Conservation (phyloP, 495 filamentous ascomycete species). For the Pseudomonodictys pantanalensis region DNA sequence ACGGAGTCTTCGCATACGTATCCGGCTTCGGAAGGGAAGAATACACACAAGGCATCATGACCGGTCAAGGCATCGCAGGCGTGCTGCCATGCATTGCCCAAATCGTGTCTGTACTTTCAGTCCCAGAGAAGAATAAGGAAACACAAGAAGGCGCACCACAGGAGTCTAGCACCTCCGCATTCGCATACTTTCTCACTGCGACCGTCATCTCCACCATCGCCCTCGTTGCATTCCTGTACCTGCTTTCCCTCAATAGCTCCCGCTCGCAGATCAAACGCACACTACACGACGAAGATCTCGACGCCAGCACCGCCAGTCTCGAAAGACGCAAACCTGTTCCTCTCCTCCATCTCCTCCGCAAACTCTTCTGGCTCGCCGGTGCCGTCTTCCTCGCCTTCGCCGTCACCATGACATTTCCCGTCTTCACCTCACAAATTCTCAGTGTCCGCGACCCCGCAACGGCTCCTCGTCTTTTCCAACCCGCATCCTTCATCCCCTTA, state of each 20-base stretch:
- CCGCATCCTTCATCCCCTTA: slow-evolving; percentile 79
- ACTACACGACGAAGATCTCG: slow-evolving; percentile 30
- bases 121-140: slow-evolving; percentile 48
- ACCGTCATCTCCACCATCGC: slow-evolving; percentile 59
- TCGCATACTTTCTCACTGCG: slow-evolving; percentile 88
- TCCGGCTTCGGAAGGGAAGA: slow-evolving; percentile 75
- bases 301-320: slow-evolving; percentile 9
- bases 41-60: slow-evolving; percentile 96
- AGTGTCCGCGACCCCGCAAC: slow-evolving; percentile 51
- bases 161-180: slow-evolving; percentile 64
- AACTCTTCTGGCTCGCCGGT: slow-evolving; percentile 67
- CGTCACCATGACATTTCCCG: slow-evolving; percentile 90
- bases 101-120: slow-evolving; percentile 74
- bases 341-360: slow-evolving; percentile 64
- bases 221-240: slow-evolving; percentile 59
- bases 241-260: slow-evolving; percentile 52
- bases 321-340: slow-evolving; percentile 61
- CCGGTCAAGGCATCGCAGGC: slow-evolving; percentile 86
- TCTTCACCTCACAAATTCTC: slow-evolving; percentile 79
- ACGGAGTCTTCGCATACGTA: slow-evolving; percentile 90
- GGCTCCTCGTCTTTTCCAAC: slow-evolving; percentile 61
- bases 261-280: slow-evolving; percentile 17
- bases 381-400: slow-evolving; percentile 75
- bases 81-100: slow-evolving; percentile 86
- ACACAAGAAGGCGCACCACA: slow-evolving; percentile 28